Conservation (phyloP, 179 eudicot species). For the Dionaea muscipula region DNA sequence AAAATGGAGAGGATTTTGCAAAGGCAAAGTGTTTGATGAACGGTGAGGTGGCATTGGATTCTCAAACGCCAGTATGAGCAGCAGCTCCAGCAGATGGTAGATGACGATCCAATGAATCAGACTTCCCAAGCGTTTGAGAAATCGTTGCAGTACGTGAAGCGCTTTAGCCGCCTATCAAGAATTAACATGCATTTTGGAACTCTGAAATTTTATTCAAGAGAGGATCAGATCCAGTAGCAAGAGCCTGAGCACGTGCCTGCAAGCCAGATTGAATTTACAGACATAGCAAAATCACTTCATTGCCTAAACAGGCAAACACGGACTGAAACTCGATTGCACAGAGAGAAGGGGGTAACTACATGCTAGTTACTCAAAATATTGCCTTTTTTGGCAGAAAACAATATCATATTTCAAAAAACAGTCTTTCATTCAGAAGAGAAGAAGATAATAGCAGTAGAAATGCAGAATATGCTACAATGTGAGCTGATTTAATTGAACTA, state of each 20-base stretch:
- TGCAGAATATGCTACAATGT: too few relatives aligned
- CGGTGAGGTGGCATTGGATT: conserved; percentile 76
- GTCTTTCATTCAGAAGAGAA: too few relatives aligned
- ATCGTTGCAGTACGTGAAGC: conserved; percentile 82
- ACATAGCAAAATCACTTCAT: not conserved
- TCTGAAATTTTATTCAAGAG: conserved; percentile 38
- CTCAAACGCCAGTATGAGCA: conserved; percentile 77
- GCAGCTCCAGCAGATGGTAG: conserved; percentile 71
- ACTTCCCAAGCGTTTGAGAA: conserved; percentile 58
- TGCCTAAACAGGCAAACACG: too few relatives aligned
- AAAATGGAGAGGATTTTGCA: conserved; percentile 75
- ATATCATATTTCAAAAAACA: too few relatives aligned
- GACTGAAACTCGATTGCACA: too few relatives aligned
- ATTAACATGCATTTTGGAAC: conserved; percentile 69
- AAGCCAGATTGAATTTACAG: conserved; percentile 24
- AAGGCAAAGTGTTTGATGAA: conserved; percentile 94
- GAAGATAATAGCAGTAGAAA: too few relatives aligned
- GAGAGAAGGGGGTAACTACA: too few relatives aligned
- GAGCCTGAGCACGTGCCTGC: conserved; percentile 73
- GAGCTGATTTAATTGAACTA: too few relatives aligned
- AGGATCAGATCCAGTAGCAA: conserved; percentile 73
- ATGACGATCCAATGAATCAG: conserved; percentile 62
- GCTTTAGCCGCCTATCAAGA: conserved; percentile 88
- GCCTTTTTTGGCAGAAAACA: too few relatives aligned
- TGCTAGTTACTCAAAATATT: too few relatives aligned